Base-by-base conservation (phyloP, 768 basidiomycete species). In the Bullera alba region DNA sequence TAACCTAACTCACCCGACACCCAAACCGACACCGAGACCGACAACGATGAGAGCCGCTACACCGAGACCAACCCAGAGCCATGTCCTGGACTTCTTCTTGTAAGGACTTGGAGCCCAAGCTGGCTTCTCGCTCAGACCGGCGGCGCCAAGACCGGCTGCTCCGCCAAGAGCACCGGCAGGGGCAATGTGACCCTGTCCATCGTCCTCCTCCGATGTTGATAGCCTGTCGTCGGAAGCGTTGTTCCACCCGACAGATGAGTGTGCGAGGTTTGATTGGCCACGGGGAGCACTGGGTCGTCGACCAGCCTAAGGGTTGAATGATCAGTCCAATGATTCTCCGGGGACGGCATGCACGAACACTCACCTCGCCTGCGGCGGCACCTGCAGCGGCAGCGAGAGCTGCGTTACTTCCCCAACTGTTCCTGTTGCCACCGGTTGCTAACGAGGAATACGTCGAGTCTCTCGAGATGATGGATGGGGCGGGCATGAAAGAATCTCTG, bases 1-100 rank as follows among this genome's bases (percentile, higher is more conserved):
- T n/a, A n/a, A n/a, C n/a, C n/a, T n/a, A n/a, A 61, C 67, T 52
- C 27, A 69, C 67, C 61, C 61, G 16, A 64, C 51, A 45, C 64
- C 67, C 15, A 68, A 51, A 47, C 66, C 66, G n/a, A 68, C 61
- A 49, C 46, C 66, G 4, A 63, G 48, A 47, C 58, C 67, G 37
- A 54, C 46, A 12, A 58, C 44, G 0, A 68, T 46, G 25, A 45
- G 55, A 14, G 45, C 54, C n/a, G n/a, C n/a, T 5, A 46, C 53
- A 21, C 53, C 57, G 6, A 67, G 35, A 27, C 58, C 54, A 10
- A 57, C 52, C 56, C 61, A 67, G 2, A 71, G 50, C 38, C 51
- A 26, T 45, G 61, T 67, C 39, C 67, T 50, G 37, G 48, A 60
- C 53, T 60, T 65, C 46, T 55, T 53, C 28, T 50, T 53, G 28